A percentile compares a stretch with the other conserved stretches of the same genome.
Evolutionary conservation across 1,139 yeast genomes (phyloP).

Genomic region (Taphrina confusa): DNA sequence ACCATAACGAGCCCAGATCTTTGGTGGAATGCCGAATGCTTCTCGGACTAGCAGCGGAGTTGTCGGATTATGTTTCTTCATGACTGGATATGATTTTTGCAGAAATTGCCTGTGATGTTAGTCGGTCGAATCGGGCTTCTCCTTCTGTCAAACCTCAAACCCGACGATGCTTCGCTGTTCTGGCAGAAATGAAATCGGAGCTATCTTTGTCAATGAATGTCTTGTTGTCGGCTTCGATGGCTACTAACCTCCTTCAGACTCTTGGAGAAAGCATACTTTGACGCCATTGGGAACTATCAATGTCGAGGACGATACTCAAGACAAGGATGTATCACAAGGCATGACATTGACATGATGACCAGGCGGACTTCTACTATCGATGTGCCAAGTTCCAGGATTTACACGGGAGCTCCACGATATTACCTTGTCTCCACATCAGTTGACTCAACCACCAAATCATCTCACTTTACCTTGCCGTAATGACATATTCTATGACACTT

Average conservation of each 20-base stretch:
- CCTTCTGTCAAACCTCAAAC: slow-evolving; percentile 51
- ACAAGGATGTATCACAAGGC: too few relatives aligned
- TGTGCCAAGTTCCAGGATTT: too few relatives aligned
- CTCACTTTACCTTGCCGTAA: too few relatives aligned
- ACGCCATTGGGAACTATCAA: slow-evolving; percentile 57
- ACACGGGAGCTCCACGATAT: too few relatives aligned
- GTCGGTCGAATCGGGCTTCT: slow-evolving; percentile 1
- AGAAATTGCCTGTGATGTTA: slow-evolving; percentile 56
- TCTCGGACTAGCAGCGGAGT: slow-evolving; percentile 77
- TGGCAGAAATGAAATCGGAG: slow-evolving; percentile 78
- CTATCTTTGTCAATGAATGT: slow-evolving; percentile 48
- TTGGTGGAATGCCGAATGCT: slow-evolving; percentile 69
- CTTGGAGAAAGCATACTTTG: slow-evolving; percentile 61
- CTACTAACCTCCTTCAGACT: slow-evolving; percentile 53
- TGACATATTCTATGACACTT: too few relatives aligned
- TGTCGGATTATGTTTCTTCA: slow-evolving; percentile 59
- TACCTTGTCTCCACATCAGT: too few relatives aligned
- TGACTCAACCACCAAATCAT: too few relatives aligned
- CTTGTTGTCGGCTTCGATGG: neutral
- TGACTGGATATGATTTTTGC: slow-evolving; percentile 59
- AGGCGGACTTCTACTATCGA: too few relatives aligned
- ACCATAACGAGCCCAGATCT: slow-evolving; percentile 68
- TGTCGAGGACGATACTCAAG: too few relatives aligned
- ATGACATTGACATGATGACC: too few relatives aligned
- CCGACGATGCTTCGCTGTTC: slow-evolving; percentile 67